phyloP scores from a whole-genome alignment of 2,329 filamentous ascomycete genomes.

The Fusarium hainanense region DNA sequence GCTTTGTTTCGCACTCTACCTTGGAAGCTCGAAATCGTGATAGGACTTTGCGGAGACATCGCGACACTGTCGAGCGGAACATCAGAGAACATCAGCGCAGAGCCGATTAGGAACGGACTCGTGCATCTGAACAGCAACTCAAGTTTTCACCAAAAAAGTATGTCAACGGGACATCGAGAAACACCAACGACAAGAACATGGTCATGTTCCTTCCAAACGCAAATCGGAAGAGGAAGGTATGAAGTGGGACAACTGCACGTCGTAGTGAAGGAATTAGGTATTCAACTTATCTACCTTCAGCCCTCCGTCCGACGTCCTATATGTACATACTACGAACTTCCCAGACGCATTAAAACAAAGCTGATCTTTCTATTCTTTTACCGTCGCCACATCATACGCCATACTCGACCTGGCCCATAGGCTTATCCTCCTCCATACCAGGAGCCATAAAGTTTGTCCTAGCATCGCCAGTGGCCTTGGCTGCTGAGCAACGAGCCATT shows the following conservation, averaged over 20 bases:
- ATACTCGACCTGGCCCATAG: constrained; percentile 70
- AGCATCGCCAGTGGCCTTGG: constrained; percentile 84
- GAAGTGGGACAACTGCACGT: constrained; percentile 25
- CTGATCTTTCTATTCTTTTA: constrained; percentile 53
- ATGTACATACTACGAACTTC: constrained; percentile 54
- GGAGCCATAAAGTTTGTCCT: constrained; percentile 83
- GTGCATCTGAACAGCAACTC: neutral
- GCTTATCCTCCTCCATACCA: constrained; percentile 72
- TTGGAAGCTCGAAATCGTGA: constrained; percentile 43
- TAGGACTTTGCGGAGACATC: constrained; percentile 26
- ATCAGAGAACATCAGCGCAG: constrained; percentile 40
- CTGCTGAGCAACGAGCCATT: constrained; percentile 96
- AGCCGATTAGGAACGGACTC: constrained; percentile 34
- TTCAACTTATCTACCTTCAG: constrained; percentile 49
- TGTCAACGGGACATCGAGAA: constrained; percentile 14
- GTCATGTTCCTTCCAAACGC: constrained; percentile 33
- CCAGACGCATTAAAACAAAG: constrained; percentile 48
- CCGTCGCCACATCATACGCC: constrained; percentile 58
- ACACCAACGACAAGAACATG: constrained; percentile 22
- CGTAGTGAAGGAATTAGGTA: constrained; percentile 39
- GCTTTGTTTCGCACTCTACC: constrained; percentile 31
- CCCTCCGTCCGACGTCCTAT: constrained; percentile 50
- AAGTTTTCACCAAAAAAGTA: constrained; percentile 10
- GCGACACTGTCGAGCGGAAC: constrained; percentile 33
- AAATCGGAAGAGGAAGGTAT: constrained; percentile 20